These are phyloP conservation scores for Trichoderma asperelloides DNA, from an alignment of 495 filamentous ascomycete genomes.

Conservation along the genomic window DNA sequence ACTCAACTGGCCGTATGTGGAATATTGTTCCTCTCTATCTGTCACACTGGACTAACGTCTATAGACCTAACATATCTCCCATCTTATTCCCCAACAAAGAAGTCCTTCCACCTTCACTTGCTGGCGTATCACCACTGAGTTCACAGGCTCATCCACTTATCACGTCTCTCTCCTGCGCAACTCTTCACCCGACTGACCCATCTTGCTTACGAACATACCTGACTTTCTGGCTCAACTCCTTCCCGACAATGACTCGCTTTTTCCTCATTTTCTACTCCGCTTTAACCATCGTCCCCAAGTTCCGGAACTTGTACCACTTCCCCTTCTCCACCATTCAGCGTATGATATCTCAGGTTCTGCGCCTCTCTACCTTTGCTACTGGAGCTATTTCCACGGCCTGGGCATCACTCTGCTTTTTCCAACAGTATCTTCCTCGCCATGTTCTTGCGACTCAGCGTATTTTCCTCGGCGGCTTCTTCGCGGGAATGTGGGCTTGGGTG, in stretches of 20 bases:
- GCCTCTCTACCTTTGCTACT: constrained; percentile 64
- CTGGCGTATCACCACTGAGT: constrained; percentile 66
- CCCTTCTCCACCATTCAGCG: constrained; percentile 57
- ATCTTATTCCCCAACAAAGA: constrained; percentile 69
- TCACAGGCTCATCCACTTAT: constrained; percentile 79
- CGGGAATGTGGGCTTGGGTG: constrained; percentile 73
- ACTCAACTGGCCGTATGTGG: constrained; percentile 73
- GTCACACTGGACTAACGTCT: constrained; percentile 1
- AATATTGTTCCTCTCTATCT: background rate
- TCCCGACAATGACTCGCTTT: constrained; percentile 68
- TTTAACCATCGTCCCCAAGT: constrained; percentile 54
- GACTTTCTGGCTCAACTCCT: constrained; percentile 69
- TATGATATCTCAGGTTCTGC: constrained; percentile 54
- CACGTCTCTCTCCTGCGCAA: constrained; percentile 72
- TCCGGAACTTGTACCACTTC: constrained; percentile 53
- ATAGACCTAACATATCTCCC: constrained; percentile 67
- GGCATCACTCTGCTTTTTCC: constrained; percentile 82
- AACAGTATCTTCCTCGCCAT: constrained; percentile 61
- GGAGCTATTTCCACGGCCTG: constrained; percentile 72
- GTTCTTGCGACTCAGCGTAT: constrained; percentile 74
- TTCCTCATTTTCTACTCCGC: constrained; percentile 62
- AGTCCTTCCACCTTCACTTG: constrained; percentile 55
- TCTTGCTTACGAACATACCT: constrained; percentile 80
- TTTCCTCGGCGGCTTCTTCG: constrained; percentile 78
- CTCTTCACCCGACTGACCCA: constrained; percentile 82